Conservation (phyloP, 257 asterid genomes). For the Eustoma russellianum region DNA sequence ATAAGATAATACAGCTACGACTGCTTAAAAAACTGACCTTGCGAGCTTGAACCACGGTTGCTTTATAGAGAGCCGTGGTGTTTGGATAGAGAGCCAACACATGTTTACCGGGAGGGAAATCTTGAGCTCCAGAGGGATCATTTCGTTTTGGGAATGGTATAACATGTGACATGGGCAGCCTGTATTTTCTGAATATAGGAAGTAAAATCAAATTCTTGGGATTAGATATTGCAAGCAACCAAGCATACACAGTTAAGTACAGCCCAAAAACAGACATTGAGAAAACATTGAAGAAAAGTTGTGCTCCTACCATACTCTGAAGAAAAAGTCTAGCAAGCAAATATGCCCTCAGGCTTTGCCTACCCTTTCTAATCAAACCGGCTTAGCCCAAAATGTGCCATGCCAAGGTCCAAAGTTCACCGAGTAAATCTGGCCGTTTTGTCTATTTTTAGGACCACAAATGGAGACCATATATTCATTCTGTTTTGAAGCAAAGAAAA, state of each 20-base stretch:
- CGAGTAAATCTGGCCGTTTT: too few species aligned
- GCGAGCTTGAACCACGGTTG: constrained; percentile 81
- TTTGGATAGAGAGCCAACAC: constrained; percentile 97
- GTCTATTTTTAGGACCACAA: too few species aligned
- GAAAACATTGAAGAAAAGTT: background rate
- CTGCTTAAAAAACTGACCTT: constrained; percentile 38
- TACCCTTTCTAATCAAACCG: too few species aligned
- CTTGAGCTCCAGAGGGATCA: constrained; percentile 59
- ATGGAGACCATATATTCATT: too few species aligned
- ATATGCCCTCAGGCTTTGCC: too few species aligned
- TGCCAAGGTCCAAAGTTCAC: too few species aligned
- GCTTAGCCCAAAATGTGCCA: too few species aligned
- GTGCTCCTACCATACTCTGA: background rate
- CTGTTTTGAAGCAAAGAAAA: too few species aligned
- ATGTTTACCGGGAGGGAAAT: constrained; percentile 76
- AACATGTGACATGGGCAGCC: constrained; percentile 80
- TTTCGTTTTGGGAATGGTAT: constrained; percentile 83
- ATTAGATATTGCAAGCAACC: background rate
- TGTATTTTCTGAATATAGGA: constrained; percentile 67
- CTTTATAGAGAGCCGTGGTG: constrained; percentile 92
- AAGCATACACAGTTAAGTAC: background rate
- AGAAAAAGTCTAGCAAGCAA: too few species aligned
- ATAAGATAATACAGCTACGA: too few species aligned
- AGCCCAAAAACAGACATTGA: too few species aligned
- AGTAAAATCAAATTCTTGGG: constrained; percentile 5